Percentiles rank a stretch among this genome's conserved stretches.
Evolutionary conservation across 139 green algal genomes (phyloP).

Genomic region (Chlorella sorokiniana): DNA sequence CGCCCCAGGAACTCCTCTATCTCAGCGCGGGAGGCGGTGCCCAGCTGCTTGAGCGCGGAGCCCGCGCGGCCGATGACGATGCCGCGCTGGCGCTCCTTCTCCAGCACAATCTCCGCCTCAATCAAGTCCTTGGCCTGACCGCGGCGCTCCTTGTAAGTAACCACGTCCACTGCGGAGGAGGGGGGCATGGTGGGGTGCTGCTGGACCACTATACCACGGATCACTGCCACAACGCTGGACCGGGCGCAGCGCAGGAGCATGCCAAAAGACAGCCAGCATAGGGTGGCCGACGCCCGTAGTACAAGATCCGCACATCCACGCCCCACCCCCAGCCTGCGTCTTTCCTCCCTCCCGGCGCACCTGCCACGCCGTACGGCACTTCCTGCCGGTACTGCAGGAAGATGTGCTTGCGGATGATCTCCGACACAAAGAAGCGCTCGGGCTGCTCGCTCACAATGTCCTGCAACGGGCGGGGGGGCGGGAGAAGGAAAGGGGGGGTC

Average conservation of each 20-base stretch:
- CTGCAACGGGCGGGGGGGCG: constrained; percentile 35
- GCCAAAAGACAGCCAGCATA: too few relatives aligned
- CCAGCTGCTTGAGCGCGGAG: constrained; percentile 67
- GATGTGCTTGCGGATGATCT: constrained; percentile 97
- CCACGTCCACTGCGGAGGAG: constrained; percentile 67
- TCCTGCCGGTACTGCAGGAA: constrained; percentile 93
- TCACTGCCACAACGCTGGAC: too few relatives aligned
- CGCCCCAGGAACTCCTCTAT: constrained; percentile 85
- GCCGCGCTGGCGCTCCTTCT: constrained; percentile 69
- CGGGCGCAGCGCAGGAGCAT: too few relatives aligned
- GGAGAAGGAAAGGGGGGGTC: background rate
- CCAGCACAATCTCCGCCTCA: constrained; percentile 37
- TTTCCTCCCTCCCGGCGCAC: background rate
- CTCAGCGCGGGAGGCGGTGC: constrained; percentile 60
- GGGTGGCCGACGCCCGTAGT: background rate
- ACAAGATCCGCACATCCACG: background rate
- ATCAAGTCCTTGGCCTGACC: constrained; percentile 79
- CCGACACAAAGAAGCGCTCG: constrained; percentile 95
- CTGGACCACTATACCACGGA: too few relatives aligned
- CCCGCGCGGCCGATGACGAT: constrained; percentile 85
- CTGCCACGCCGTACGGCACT: constrained; percentile 84
- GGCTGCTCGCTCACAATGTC: constrained; percentile 84
- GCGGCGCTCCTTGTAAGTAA: constrained; percentile 62
- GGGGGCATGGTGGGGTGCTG: background rate
- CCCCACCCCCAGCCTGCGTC: background rate